phyloP scores from a whole-genome alignment of 768 basidiomycete genomes.

The Hortiboletus campestris region DNA sequence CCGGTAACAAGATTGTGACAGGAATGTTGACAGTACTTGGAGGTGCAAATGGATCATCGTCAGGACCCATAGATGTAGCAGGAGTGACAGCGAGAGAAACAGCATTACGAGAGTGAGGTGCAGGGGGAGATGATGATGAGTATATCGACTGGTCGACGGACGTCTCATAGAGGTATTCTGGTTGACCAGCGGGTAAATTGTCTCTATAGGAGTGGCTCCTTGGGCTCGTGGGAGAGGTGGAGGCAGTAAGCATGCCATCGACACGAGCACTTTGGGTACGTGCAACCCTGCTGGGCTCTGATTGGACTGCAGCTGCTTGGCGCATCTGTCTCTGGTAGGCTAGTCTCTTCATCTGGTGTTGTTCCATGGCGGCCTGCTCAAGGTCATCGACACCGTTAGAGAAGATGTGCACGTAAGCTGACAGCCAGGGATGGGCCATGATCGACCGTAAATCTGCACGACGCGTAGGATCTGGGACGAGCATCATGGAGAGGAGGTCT shows the following conservation, averaged over 20 bases:
- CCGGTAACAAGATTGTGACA: slow-evolving; percentile 29
- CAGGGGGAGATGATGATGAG: slow-evolving; percentile 34
- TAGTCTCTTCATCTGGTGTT: slow-evolving; percentile 79
- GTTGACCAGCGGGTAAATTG: slow-evolving; percentile 45
- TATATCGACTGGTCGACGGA: slow-evolving; percentile 56
- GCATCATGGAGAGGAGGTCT: slow-evolving; percentile 85
- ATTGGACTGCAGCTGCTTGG: slow-evolving; percentile 39
- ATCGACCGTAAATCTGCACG: slow-evolving; percentile 75
- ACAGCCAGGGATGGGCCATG: slow-evolving; percentile 89
- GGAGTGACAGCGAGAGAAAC: slow-evolving; percentile 43
- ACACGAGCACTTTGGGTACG: slow-evolving; percentile 58
- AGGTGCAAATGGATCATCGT: slow-evolving; percentile 75
- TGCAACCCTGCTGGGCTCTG: slow-evolving; percentile 33
- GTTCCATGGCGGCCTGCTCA: slow-evolving; percentile 77
- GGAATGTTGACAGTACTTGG: slow-evolving; percentile 30
- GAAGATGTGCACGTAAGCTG: slow-evolving; percentile 49
- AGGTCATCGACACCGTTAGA: slow-evolving; percentile 72
- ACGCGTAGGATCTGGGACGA: slow-evolving; percentile 84
- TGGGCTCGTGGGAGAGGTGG: slow-evolving; percentile 33
- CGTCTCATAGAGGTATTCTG: slow-evolving; percentile 75
- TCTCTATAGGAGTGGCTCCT: slow-evolving; percentile 49
- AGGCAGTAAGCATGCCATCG: slow-evolving; percentile 39
- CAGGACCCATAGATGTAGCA: slow-evolving; percentile 40
- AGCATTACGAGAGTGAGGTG: slow-evolving; percentile 39
- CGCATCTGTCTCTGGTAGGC: slow-evolving; percentile 83